A percentile compares a stretch with the other conserved stretches of the same genome.
Conservation (phyloP, 2,329 filamentous ascomycete species). For the Pseudogymnoascus sp. region DNA sequence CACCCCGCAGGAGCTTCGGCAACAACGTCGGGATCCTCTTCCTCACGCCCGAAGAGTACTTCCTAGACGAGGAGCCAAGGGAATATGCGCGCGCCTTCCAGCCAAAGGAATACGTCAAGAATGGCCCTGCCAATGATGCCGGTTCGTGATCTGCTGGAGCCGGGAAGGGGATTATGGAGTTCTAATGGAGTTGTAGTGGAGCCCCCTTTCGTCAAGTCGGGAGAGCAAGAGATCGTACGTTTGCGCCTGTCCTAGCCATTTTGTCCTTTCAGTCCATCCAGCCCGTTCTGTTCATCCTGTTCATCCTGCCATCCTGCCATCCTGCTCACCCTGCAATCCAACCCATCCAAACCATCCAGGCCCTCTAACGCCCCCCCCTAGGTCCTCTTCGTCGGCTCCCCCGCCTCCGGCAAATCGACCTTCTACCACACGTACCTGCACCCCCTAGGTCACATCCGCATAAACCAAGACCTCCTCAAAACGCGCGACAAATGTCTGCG, state of each 20-base stretch:
- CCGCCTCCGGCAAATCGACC: conserved; percentile 84
- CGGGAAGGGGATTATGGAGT: not conserved
- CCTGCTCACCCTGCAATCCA: too few relatives aligned
- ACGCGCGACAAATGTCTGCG: conserved; percentile 64
- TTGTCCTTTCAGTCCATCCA: too few relatives aligned
- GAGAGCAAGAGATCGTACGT: not conserved
- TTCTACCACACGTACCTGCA: conserved; percentile 76
- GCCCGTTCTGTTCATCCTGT: not conserved
- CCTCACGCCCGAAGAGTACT: conserved; percentile 86
- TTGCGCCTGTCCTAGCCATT: too few relatives aligned
- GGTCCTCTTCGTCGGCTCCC: conserved; percentile 80
- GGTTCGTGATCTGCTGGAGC: conserved; percentile 9
- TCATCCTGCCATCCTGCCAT: not conserved
- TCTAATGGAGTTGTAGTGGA: not conserved
- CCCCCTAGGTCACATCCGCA: conserved; percentile 70
- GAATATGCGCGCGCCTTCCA: conserved; percentile 67
- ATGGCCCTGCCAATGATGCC: conserved; percentile 20
- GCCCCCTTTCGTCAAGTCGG: not conserved
- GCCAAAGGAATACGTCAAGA: conserved; percentile 47
- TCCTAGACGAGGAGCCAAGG: conserved; percentile 59
- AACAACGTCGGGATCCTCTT: conserved; percentile 75
- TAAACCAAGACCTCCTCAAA: conserved; percentile 88
- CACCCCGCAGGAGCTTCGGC: conserved; percentile 62
- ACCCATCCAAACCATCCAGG: not conserved
- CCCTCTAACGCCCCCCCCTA: not conserved